A percentile compares a stretch with the other conserved stretches of the same genome.
These are phyloP conservation scores for Coemansia nantahalensis DNA, from an alignment of 192 early-diverging fungal species.

Conservation along the genomic window DNA sequence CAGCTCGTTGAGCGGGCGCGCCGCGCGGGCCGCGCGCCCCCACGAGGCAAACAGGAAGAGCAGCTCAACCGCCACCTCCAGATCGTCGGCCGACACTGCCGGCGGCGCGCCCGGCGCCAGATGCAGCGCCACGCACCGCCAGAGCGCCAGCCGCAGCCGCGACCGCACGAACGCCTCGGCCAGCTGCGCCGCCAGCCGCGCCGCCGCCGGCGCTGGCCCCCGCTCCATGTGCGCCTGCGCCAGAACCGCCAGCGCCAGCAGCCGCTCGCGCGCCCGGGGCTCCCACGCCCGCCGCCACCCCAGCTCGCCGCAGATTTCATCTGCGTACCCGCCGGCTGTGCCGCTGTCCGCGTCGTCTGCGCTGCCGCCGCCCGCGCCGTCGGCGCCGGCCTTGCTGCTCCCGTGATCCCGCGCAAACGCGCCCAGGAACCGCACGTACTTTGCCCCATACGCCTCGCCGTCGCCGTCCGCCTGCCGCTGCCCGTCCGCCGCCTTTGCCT, in stretches of 20 bases:
- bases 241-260: constrained; percentile 32
- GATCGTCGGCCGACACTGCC: constrained; percentile 20
- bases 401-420: constrained; percentile 10
- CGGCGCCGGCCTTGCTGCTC: too few relatives aligned
- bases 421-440: constrained; percentile 35
- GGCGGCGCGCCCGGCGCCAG: not conserved
- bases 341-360: not conserved
- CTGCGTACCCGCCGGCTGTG: not conserved
- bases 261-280: constrained; percentile 11
- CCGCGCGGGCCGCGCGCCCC: constrained; percentile 6
- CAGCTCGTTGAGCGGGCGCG: not conserved
- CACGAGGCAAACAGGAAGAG: constrained; percentile 16
- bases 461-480: not conserved
- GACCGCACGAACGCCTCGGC: constrained; percentile 23
- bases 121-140: constrained; percentile 5
- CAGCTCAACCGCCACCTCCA: constrained; percentile 42
- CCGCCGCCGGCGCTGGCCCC: not conserved
- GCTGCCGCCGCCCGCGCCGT: not conserved
- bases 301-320: not conserved
- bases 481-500: too few relatives aligned
- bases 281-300: constrained; percentile 7
- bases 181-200: constrained; percentile 8
- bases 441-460: constrained; percentile 37
- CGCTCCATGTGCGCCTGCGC: constrained; percentile 27
- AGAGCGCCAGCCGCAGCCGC: constrained; percentile 14